Conservation (phyloP, 2,329 filamentous ascomycete genomes). For the Trichoderma brevicompactum region DNA sequence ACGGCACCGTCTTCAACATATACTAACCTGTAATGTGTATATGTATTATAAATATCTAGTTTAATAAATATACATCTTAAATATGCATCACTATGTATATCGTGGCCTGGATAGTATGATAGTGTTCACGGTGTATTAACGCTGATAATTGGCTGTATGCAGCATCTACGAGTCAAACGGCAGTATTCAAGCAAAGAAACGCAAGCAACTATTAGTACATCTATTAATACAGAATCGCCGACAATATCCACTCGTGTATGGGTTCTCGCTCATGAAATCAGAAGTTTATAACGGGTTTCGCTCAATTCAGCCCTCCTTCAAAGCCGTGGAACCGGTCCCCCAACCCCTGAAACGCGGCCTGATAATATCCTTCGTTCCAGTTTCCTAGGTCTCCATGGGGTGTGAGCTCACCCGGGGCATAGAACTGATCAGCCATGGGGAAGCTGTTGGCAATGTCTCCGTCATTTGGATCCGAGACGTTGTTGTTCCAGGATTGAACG, state of each 20-base stretch:
- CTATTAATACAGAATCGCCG: conserved; percentile 1
- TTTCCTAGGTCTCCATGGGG: conserved; percentile 36
- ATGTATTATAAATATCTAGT: too few relatives aligned
- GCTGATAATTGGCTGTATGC: background rate
- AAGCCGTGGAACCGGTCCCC: conserved; percentile 35
- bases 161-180: background rate
- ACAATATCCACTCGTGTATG: background rate
- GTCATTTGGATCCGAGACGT: conserved; percentile 35
- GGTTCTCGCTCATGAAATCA: background rate
- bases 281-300: background rate
- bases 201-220: conserved; percentile 21
- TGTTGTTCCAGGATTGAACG: conserved; percentile 41
- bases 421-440: conserved; percentile 35
- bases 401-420: conserved; percentile 31
- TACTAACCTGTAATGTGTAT: too few relatives aligned
- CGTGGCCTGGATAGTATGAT: too few relatives aligned
- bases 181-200: background rate
- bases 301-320: conserved; percentile 1
- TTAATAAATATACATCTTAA: too few relatives aligned
- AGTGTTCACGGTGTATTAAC: too few relatives aligned
- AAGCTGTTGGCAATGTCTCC: conserved; percentile 32
- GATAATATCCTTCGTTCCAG: conserved; percentile 34
- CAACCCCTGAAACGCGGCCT: conserved; percentile 32
- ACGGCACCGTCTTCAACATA: too few relatives aligned
- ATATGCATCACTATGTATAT: too few relatives aligned